Conservation (phyloP, 208 protist genomes). For the Acanthamoeba culbertsoni region DNA sequence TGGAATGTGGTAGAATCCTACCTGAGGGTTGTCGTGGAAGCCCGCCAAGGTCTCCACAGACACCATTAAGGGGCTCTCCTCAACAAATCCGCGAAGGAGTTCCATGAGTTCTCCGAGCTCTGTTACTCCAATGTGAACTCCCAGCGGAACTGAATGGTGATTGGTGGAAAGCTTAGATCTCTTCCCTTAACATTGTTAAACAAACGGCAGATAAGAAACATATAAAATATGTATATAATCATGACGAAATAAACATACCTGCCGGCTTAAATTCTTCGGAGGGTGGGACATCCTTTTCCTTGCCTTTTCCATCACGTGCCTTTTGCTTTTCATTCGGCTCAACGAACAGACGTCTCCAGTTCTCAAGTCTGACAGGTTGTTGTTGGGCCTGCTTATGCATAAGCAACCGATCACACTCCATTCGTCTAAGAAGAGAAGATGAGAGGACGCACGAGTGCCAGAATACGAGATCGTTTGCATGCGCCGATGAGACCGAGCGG, state of each 20-base stretch:
- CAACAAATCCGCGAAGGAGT: neutral
- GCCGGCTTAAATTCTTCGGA: neutral
- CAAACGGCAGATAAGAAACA: no score
- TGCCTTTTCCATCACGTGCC: neutral
- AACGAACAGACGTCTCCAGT: neutral
- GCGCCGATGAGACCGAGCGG: constrained; percentile 6
- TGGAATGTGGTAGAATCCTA: neutral
- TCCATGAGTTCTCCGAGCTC: constrained; percentile 18
- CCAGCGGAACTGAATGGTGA: neutral
- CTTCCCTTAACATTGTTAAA: no score
- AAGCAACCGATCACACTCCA: neutral
- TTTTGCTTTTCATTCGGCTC: neutral
- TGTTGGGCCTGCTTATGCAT: neutral
- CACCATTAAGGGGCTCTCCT: constrained; percentile 11
- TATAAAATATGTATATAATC: no score
- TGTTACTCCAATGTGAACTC: neutral
- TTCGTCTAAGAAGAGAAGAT: no score
- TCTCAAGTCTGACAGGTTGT: neutral
- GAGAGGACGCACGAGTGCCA: neutral
- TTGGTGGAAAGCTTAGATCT: neutral
- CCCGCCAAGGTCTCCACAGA: neutral
- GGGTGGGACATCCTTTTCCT: neutral
- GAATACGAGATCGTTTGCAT: neutral
- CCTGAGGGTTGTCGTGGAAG: neutral
- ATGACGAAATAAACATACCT: no score